Base-by-base conservation (phyloP, 2,329 filamentous ascomycete species). In the Fusarium staphyleae region DNA sequence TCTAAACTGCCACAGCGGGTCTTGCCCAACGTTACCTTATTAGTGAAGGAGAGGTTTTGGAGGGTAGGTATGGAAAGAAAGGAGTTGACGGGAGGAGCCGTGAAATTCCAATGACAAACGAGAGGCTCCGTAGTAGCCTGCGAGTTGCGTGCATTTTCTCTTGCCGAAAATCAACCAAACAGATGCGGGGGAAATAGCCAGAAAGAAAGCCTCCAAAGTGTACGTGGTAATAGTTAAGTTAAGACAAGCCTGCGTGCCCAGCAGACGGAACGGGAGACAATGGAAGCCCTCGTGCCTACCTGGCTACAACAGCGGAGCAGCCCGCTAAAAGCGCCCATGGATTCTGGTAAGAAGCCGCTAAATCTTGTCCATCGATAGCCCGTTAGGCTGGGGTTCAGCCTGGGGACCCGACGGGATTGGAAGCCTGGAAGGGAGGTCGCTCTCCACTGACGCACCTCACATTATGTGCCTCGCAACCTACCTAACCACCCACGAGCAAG, bases 401-500 rank as follows among this genome's bases (percentile, higher is more conserved):
- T 24, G 37, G 14, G 30, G n/a, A n/a, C n/a, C n/a, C n/a, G n/a
- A n/a, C n/a, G n/a, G n/a, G 32, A 34, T 39, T 35, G 35, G 26
- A 52, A 44, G 40, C 29, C 45, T 39, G 15, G 46, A n/a, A 51
- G 30, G 3, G 37, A 28, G 33, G 36, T 5, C 32, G 19, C 55
- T 43, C 57, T 41, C 45, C 58, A 61, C 58, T 35, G 41, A 45
- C 33, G 43, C 47, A 61, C 43, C 43, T 53, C 47, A 61, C 43
- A 48, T 53, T 37, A 37, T 16, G 44, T 40, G 28, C 44, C 34
- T 40, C 35, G 34, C 41, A 46, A 35, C 29, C 19, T 22, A 22
- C 16, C 18, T 28, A 34, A 51, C 29, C 35, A 32, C 26, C 37
- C 37, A 44, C 30, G 46, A 42, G 39, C 28, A 43, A 39, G 26